These are phyloP conservation scores for Aspergillus ochraceoroseus DNA, from an alignment of 2,329 filamentous ascomycete species.

Conservation along the genomic window DNA sequence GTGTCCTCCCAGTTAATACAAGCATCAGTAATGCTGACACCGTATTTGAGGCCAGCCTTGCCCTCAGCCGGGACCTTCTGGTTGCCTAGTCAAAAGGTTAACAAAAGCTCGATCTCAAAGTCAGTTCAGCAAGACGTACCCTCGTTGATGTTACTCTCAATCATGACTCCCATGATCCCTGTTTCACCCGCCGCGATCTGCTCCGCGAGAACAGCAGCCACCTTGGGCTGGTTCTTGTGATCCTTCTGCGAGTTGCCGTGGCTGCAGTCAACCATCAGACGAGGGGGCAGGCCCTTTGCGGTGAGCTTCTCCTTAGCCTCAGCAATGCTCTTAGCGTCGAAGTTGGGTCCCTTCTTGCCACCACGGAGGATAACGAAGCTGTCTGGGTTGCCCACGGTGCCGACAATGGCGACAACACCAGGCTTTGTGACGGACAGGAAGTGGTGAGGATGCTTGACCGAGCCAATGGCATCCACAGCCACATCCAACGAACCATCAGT, in stretches of 20 bases:
- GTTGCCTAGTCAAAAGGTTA: constrained; percentile 47
- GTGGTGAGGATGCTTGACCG: constrained; percentile 86
- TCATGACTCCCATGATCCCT: constrained; percentile 95
- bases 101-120: constrained; percentile 1
- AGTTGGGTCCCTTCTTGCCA: constrained; percentile 91
- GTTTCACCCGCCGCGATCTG: constrained; percentile 82
- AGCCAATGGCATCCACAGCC: constrained; percentile 91
- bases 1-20: constrained; percentile 96
- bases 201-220: constrained; percentile 72
- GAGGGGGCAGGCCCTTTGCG: constrained; percentile 66
- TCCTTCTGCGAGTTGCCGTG: constrained; percentile 95
- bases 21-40: constrained; percentile 94
- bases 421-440: constrained; percentile 98
- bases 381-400: constrained; percentile 90
- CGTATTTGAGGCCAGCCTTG: constrained; percentile 78
- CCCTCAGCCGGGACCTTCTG: constrained; percentile 91
- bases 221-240: constrained; percentile 95
- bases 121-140: constrained; percentile 48
- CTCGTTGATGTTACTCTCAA: constrained; percentile 95
- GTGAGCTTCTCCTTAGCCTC: constrained; percentile 74
- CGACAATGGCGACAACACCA: constrained; percentile 88
- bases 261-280: constrained; percentile 96
- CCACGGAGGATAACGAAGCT: constrained; percentile 95
- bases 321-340: constrained; percentile 75
- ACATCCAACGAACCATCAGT: constrained; percentile 87